Evolutionary conservation across 805 yeast species (phyloP).

Genomic region (Grigorovia humatica): DNA sequence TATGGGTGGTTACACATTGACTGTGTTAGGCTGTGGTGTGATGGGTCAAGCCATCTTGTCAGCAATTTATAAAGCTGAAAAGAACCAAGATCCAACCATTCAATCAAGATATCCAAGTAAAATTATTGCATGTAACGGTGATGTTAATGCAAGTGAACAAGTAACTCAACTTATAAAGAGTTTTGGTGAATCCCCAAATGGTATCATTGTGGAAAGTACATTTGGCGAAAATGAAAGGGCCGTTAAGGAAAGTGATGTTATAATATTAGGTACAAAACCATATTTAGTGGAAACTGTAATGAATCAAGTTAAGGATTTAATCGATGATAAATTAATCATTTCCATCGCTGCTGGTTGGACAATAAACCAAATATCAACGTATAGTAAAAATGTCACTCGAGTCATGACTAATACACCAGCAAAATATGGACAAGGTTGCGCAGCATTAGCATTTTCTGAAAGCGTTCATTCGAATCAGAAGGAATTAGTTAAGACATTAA

Average conservation of each 20-base stretch:
- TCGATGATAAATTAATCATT: slow-evolving; percentile 51
- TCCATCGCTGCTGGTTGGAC: slow-evolving; percentile 92
- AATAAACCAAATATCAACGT: slow-evolving; percentile 48
- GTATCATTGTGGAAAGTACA: slow-evolving; percentile 42
- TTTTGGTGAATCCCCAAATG: slow-evolving; percentile 35
- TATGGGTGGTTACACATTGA: slow-evolving; percentile 42
- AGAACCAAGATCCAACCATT: slow-evolving; percentile 17
- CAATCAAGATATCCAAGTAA: slow-evolving; percentile 46
- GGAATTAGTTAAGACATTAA: slow-evolving; percentile 31
- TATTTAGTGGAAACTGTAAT: slow-evolving; percentile 57
- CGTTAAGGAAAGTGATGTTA: slow-evolving; percentile 52
- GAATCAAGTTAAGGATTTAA: slow-evolving; percentile 36
- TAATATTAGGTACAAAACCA: slow-evolving; percentile 85
- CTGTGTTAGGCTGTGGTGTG: slow-evolving; percentile 87
- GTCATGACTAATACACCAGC: slow-evolving; percentile 99
- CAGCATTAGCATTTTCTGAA: slow-evolving; percentile 70
- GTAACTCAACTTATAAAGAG: slow-evolving; percentile 40
- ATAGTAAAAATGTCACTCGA: slow-evolving; percentile 55
- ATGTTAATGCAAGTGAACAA: slow-evolving; percentile 33
- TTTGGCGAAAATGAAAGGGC: slow-evolving; percentile 48
- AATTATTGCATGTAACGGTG: slow-evolving; percentile 65
- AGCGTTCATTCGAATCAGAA: slow-evolving; percentile 35
- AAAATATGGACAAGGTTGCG: slow-evolving; percentile 85
- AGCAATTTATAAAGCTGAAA: slow-evolving; percentile 38
- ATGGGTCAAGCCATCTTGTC: slow-evolving; percentile 90